These are phyloP conservation scores for Trametes coccinea DNA, from an alignment of 768 basidiomycete genomes.

Conservation along the genomic window DNA sequence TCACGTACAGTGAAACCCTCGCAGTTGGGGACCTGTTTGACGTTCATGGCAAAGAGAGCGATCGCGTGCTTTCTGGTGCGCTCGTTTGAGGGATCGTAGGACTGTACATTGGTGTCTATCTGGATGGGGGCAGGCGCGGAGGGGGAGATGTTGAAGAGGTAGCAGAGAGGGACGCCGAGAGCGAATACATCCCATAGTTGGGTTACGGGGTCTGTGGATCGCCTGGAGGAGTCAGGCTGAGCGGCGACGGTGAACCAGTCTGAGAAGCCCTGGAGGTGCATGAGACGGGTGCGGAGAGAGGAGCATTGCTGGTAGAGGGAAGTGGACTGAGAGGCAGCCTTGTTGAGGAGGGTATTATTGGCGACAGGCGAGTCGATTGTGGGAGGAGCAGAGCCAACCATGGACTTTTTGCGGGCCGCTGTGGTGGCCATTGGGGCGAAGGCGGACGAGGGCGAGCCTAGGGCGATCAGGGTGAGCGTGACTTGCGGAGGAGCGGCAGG, in stretches of 20 bases:
- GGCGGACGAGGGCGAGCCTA: constrained; percentile 3
- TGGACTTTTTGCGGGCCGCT: constrained; percentile 51
- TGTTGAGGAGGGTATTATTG: constrained; percentile 87
- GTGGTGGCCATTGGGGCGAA: constrained; percentile 44
- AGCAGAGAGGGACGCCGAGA: constrained; percentile 91
- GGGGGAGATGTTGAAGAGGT: constrained; percentile 91
- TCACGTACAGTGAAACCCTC: constrained; percentile 91
- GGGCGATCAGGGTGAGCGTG: constrained; percentile 11
- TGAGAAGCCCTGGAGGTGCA: constrained; percentile 74
- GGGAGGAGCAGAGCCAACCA: constrained; percentile 46
- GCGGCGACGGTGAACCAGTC: constrained; percentile 67
- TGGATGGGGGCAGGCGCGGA: constrained; percentile 40
- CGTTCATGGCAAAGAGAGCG: constrained; percentile 88
- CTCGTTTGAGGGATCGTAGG: constrained; percentile 71
- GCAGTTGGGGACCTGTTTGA: constrained; percentile 68
- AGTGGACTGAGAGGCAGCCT: constrained; percentile 81
- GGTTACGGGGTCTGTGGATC: constrained; percentile 89
- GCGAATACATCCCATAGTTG: constrained; percentile 95
- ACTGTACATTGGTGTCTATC: constrained; percentile 65
- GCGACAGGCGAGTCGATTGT: constrained; percentile 78
- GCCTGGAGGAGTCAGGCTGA: constrained; percentile 50
- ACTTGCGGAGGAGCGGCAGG: background rate
- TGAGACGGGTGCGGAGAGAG: constrained; percentile 69
- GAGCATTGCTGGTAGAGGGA: constrained; percentile 94
- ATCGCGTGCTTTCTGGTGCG: constrained; percentile 89